phyloP scores from a whole-genome alignment of 2,329 filamentous ascomycete species.

The Periconia macrospinosa region DNA sequence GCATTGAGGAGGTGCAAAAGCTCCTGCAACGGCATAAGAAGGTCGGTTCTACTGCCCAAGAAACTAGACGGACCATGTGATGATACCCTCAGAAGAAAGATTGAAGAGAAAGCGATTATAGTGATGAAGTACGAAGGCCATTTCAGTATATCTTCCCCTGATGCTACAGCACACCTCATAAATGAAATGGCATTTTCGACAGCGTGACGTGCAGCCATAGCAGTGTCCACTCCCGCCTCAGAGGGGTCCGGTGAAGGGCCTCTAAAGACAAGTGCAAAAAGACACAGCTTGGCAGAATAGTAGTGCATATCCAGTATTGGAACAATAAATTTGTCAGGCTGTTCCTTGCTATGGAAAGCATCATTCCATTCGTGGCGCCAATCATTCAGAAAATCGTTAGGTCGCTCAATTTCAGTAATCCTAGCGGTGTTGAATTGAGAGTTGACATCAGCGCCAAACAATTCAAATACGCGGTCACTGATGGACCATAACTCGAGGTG shows the following conservation, averaged over 20 bases:
- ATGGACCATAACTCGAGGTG: slow-evolving; percentile 10
- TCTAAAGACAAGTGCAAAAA: slow-evolving; percentile 54
- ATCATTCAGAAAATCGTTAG: not conserved
- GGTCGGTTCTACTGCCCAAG: no score
- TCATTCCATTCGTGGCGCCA: not conserved
- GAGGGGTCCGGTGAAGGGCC: slow-evolving; percentile 41
- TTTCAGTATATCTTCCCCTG: slow-evolving; percentile 46
- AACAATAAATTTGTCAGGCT: slow-evolving; percentile 51
- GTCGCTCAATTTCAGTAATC: not conserved
- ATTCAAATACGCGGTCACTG: slow-evolving; percentile 1
- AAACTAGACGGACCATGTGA: not conserved
- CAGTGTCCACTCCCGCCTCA: no score
- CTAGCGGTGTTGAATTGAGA: not conserved
- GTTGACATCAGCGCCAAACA: not conserved
- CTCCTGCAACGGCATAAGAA: no score
- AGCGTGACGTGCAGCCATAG: slow-evolving; percentile 24
- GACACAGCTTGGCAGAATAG: slow-evolving; percentile 54
- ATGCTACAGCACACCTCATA: slow-evolving; percentile 48
- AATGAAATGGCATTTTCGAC: slow-evolving; percentile 48
- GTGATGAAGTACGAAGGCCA: slow-evolving; percentile 51
- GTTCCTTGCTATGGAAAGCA: slow-evolving; percentile 17
- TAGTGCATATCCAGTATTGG: slow-evolving; percentile 55
- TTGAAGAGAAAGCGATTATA: slow-evolving; percentile 52
- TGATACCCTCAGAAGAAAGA: slow-evolving; percentile 49
- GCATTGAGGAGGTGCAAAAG: no score